phyloP scores from a whole-genome alignment of 2,329 filamentous ascomycete species.

The Exophiala viscosa region DNA sequence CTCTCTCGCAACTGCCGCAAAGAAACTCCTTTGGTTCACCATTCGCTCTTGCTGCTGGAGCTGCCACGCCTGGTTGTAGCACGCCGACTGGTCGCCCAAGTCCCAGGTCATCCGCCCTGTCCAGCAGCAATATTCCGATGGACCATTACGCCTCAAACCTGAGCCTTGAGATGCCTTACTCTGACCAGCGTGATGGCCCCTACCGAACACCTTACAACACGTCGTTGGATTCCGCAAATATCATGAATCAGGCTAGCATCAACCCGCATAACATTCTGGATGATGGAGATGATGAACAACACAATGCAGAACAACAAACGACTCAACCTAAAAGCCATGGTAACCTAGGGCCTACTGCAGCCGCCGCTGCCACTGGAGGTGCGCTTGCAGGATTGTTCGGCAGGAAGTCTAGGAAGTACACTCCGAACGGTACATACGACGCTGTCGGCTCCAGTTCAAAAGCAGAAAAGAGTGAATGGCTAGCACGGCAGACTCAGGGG shows the following conservation, averaged over 20 bases:
- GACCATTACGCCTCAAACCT: conserved; percentile 38
- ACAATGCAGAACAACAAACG: conserved; percentile 50
- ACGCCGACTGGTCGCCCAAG: conserved; percentile 32
- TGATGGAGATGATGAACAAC: conserved; percentile 81
- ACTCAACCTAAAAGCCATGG: conserved; percentile 52
- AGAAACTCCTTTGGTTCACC: conserved; percentile 23
- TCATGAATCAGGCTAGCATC: conserved; percentile 37
- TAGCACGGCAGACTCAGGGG: conserved; percentile 55
- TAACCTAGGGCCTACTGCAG: conserved; percentile 32
- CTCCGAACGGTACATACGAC: conserved; percentile 52
- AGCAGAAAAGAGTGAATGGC: conserved; percentile 64
- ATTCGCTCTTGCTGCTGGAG: conserved; percentile 26
- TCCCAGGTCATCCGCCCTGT: conserved; percentile 31
- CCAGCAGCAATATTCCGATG: conserved; percentile 51
- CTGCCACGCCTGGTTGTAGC: conserved; percentile 25
- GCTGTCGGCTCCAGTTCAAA: conserved; percentile 44
- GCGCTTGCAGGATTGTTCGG: conserved; percentile 40
- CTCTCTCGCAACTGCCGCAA: conserved; percentile 16
- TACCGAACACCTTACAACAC: conserved; percentile 60
- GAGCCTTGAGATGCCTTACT: conserved; percentile 33
- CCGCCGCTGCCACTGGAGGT: conserved; percentile 45
- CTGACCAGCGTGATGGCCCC: conserved; percentile 57
- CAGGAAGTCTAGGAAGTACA: conserved; percentile 36
- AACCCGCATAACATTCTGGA: conserved; percentile 79
- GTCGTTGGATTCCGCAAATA: conserved; percentile 50